Evolutionary conservation across 2,329 filamentous ascomycete species (phyloP).

Genomic region (Arachnomyces sp.): DNA sequence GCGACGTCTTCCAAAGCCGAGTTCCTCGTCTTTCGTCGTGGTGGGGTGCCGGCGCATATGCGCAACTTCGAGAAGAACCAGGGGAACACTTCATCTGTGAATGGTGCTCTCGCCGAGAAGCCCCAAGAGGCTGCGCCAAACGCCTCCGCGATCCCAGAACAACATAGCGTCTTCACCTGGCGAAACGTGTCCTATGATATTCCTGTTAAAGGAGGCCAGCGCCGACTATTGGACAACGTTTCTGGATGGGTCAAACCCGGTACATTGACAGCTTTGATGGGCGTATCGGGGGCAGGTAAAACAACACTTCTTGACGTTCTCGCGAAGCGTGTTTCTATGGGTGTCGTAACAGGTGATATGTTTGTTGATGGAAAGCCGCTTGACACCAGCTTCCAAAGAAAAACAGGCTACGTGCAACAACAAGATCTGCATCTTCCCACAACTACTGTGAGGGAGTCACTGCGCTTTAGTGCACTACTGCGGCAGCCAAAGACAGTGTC

Average conservation of each 20-base stretch:
- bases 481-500: slow-evolving; percentile 70
- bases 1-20: slow-evolving; percentile 58
- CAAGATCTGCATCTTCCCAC: slow-evolving; percentile 74
- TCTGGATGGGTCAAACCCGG: slow-evolving; percentile 51
- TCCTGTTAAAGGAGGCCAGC: slow-evolving; percentile 42
- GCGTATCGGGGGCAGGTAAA: slow-evolving; percentile 57
- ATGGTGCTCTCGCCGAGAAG: slow-evolving; percentile 1
- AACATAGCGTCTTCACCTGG: slow-evolving; percentile 44
- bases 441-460: slow-evolving; percentile 76
- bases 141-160: slow-evolving; percentile 20
- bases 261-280: slow-evolving; percentile 51
- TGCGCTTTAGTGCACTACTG: slow-evolving; percentile 76
- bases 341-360: slow-evolving; percentile 60
- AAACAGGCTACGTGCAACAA: slow-evolving; percentile 61
- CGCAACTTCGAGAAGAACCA: slow-evolving; percentile 18
- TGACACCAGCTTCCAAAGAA: slow-evolving; percentile 54
- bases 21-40: slow-evolving; percentile 58
- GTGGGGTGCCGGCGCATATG: slow-evolving; percentile 40
- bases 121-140: not conserved
- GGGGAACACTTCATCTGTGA: not conserved
- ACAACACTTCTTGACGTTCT: slow-evolving; percentile 54
- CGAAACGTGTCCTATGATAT: slow-evolving; percentile 50
- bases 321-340: slow-evolving; percentile 52
- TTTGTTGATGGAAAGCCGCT: slow-evolving; percentile 54
- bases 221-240: slow-evolving; percentile 49